A percentile compares a stretch with the other conserved stretches of the same genome.
Evolutionary conservation across 2,329 filamentous ascomycete species (phyloP).

Genomic region (Escovopsis sp.): DNA sequence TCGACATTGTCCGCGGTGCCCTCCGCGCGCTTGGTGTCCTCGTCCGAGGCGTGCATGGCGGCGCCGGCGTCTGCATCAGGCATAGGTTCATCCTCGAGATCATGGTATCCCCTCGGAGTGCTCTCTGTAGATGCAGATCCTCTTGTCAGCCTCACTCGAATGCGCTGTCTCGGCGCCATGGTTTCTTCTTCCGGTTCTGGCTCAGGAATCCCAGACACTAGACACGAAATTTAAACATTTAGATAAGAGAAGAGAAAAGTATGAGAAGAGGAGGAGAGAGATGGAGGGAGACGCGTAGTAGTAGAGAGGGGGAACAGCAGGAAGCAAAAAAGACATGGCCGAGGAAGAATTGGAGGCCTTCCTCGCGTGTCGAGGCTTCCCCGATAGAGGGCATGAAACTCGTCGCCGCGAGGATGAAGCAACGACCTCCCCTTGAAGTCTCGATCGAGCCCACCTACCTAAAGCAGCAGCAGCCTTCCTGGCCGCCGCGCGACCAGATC

Average conservation of each 20-base stretch:
- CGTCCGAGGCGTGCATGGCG: slow-evolving; percentile 5
- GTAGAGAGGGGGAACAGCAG: neutral
- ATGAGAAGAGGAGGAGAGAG: neutral
- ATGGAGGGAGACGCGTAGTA: neutral
- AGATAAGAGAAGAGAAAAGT: neutral
- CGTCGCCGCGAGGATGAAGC: neutral
- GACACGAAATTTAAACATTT: neutral
- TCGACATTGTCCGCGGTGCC: slow-evolving; percentile 4
- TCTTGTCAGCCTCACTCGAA: slow-evolving; percentile 21
- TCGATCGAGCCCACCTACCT: slow-evolving; percentile 23
- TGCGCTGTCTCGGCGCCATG: slow-evolving; percentile 16
- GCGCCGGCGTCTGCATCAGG: slow-evolving; percentile 16
- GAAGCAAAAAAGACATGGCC: neutral
- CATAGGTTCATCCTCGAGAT: slow-evolving; percentile 26
- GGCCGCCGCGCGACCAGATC: slow-evolving; percentile 38
- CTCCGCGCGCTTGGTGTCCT: slow-evolving; percentile 6
- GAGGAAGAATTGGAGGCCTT: neutral
- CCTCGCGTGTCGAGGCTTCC: neutral
- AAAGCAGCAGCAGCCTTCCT: slow-evolving; percentile 38
- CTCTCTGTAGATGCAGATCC: slow-evolving; percentile 21
- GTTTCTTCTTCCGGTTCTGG: slow-evolving; percentile 1
- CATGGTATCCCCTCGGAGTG: slow-evolving; percentile 27
- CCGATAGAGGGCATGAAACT: neutral
- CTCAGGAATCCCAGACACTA: neutral
- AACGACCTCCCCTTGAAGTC: slow-evolving; percentile 3